phyloP scores from a whole-genome alignment of 2,329 filamentous ascomycete species.

The Colletotrichum sp. region DNA sequence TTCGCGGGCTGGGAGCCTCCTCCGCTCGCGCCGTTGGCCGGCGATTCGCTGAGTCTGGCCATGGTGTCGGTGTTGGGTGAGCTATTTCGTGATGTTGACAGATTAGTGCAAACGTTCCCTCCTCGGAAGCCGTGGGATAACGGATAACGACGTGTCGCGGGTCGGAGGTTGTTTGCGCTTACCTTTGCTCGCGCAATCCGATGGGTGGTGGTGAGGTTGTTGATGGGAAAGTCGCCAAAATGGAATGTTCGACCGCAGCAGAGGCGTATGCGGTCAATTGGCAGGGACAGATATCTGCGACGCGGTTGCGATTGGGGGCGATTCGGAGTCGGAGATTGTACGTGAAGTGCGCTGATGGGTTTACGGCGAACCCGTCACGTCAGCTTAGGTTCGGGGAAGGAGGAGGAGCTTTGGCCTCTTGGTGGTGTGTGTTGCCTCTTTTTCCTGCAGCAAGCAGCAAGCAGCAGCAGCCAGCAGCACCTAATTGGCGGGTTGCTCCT shows the following conservation, averaged over 20 bases:
- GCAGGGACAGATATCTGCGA: not conserved
- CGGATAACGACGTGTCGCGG: not conserved
- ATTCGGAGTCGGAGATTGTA: not conserved
- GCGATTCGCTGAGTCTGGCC: not conserved
- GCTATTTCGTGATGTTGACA: not conserved
- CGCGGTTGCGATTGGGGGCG: not conserved
- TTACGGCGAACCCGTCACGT: not conserved
- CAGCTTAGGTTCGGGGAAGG: not conserved
- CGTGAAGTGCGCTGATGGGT: not conserved
- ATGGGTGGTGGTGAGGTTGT: too few species aligned
- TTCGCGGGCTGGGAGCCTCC: not conserved
- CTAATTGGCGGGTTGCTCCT: not conserved
- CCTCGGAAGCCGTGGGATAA: not conserved
- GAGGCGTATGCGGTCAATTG: not conserved
- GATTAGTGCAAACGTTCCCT: not conserved
- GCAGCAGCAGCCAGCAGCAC: not conserved
- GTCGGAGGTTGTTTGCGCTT: not conserved
- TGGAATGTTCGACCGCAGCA: too few species aligned
- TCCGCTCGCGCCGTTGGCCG: not conserved
- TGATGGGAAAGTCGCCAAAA: not conserved
- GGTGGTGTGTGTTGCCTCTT: not conserved
- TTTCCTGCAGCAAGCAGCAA: not conserved
- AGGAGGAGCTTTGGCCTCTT: constrained; percentile 15
- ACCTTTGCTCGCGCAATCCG: not conserved
- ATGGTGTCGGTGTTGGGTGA: not conserved